A percentile compares a stretch with the other conserved stretches of the same genome.
phyloP scores from a whole-genome alignment of 164 flowering plant species.

The Piper betle region DNA sequence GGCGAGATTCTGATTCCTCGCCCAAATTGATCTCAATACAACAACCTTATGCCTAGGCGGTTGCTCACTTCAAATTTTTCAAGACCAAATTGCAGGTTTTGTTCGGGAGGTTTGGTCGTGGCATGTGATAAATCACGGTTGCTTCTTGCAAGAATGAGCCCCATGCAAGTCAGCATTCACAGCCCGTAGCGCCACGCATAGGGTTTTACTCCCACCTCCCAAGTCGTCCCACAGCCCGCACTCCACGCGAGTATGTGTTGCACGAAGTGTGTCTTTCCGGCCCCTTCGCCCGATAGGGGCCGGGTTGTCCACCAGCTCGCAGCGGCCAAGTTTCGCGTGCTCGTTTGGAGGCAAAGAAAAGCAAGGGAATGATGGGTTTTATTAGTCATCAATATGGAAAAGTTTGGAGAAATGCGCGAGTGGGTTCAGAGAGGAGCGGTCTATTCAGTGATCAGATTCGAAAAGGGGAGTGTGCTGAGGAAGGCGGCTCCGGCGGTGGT shows the following conservation, averaged over 20 bases:
- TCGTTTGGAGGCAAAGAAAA: slow-evolving; percentile 48
- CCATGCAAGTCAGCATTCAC: background rate
- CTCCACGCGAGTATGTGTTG: slow-evolving; percentile 6
- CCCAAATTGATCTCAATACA: no score
- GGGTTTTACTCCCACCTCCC: background rate
- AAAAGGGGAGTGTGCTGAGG: slow-evolving; percentile 41
- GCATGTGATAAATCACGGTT: background rate
- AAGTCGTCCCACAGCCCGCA: slow-evolving; percentile 1
- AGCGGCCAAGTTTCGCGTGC: slow-evolving; percentile 19
- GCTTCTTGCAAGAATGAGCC: background rate
- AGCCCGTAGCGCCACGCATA: background rate
- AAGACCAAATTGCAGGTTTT: no score
- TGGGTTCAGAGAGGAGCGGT: slow-evolving; percentile 28
- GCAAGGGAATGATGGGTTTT: slow-evolving; percentile 13
- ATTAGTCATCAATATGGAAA: slow-evolving; percentile 33
- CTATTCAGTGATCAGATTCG: slow-evolving; percentile 62
- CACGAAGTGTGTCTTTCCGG: slow-evolving; percentile 3
- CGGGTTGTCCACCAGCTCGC: slow-evolving; percentile 9
- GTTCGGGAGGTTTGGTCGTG: background rate
- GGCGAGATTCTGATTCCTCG: no score
- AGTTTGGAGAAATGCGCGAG: slow-evolving; percentile 45
- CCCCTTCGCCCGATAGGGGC: slow-evolving; percentile 6
- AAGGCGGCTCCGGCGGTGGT: slow-evolving; percentile 25
- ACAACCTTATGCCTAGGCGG: no score
- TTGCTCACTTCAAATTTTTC: no score